phyloP scores from a whole-genome alignment of 805 yeast genomes.

The Candida yuanshanica region DNA sequence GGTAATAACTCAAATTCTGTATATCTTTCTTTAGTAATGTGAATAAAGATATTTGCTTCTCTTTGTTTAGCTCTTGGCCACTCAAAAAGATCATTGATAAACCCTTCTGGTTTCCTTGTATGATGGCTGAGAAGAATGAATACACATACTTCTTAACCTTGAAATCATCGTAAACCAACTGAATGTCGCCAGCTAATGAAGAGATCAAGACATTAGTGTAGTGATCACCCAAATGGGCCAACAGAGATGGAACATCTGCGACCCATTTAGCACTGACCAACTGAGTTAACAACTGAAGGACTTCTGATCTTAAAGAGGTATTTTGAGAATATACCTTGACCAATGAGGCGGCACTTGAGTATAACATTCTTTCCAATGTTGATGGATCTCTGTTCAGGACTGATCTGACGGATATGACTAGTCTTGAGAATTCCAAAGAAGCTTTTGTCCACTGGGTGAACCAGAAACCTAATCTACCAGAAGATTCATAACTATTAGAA shows the following conservation, averaged over 20 bases:
- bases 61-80: slow-evolving; percentile 33
- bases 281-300: slow-evolving; percentile 52
- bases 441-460: slow-evolving; percentile 43
- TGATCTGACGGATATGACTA: slow-evolving; percentile 54
- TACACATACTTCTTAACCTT: slow-evolving; percentile 50
- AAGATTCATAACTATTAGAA: slow-evolving; percentile 31
- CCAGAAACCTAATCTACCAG: slow-evolving; percentile 42
- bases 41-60: slow-evolving; percentile 38
- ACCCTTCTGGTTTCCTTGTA: slow-evolving; percentile 74
- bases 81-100: slow-evolving; percentile 65
- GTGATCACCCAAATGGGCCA: slow-evolving; percentile 73
- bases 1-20: slow-evolving; percentile 44
- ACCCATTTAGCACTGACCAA: slow-evolving; percentile 54
- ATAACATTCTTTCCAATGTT: slow-evolving; percentile 57
- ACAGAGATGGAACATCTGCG: slow-evolving; percentile 64
- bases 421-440: slow-evolving; percentile 50
- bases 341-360: slow-evolving; percentile 47
- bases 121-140: slow-evolving; percentile 59
- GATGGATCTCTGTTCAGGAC: slow-evolving; percentile 47
- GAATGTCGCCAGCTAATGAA: slow-evolving; percentile 57
- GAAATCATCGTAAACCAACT: slow-evolving; percentile 47
- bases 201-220: slow-evolving; percentile 54
- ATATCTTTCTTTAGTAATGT: slow-evolving; percentile 51
- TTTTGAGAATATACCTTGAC: slow-evolving; percentile 52
- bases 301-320: slow-evolving; percentile 39